Conservation (phyloP, 2,329 filamentous ascomycete genomes). For the Pleomassaria siparia region DNA sequence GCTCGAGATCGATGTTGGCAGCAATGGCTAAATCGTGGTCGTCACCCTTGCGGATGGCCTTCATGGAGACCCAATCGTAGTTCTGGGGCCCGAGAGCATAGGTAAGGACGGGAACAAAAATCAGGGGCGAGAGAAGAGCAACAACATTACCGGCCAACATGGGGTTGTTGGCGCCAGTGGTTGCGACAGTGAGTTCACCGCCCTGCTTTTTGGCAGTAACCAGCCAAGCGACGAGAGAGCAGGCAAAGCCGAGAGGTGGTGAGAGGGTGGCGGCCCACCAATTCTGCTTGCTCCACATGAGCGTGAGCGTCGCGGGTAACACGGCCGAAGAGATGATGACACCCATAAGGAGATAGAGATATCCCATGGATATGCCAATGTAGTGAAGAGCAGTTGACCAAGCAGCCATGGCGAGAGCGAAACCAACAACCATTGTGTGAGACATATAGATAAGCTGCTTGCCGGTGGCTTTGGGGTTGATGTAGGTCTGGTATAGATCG, state of each 20-base stretch:
- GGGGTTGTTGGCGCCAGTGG: slow-evolving; percentile 76
- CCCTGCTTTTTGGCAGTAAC: slow-evolving; percentile 72
- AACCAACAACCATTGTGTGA: slow-evolving; percentile 71
- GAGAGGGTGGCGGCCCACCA: slow-evolving; percentile 71
- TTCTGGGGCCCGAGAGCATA: slow-evolving; percentile 68
- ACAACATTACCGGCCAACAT: slow-evolving; percentile 88
- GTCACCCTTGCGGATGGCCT: slow-evolving; percentile 73
- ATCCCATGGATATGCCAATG: slow-evolving; percentile 77
- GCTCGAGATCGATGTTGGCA: slow-evolving; percentile 67
- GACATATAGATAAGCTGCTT: slow-evolving; percentile 78
- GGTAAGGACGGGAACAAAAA: slow-evolving; percentile 77
- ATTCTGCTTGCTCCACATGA: slow-evolving; percentile 81
- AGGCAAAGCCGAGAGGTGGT: slow-evolving; percentile 68
- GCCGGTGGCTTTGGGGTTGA: slow-evolving; percentile 76
- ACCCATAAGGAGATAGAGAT: slow-evolving; percentile 87
- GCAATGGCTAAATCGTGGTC: slow-evolving; percentile 70
- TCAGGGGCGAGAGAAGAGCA: slow-evolving; percentile 72
- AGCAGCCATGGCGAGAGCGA: slow-evolving; percentile 73
- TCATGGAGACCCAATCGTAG: slow-evolving; percentile 88
- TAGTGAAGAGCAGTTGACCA: slow-evolving; percentile 72
- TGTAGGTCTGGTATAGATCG: slow-evolving; percentile 84
- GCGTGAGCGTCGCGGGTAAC: slow-evolving; percentile 75
- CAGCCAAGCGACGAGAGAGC: slow-evolving; percentile 74
- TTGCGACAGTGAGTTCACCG: slow-evolving; percentile 68
- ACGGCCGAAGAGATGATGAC: slow-evolving; percentile 86